Evolutionary conservation across 371 early-diverging fungal species (phyloP), one percentile per base, ranked within the genome.

Genomic region (Coemansia sp.): DNA sequence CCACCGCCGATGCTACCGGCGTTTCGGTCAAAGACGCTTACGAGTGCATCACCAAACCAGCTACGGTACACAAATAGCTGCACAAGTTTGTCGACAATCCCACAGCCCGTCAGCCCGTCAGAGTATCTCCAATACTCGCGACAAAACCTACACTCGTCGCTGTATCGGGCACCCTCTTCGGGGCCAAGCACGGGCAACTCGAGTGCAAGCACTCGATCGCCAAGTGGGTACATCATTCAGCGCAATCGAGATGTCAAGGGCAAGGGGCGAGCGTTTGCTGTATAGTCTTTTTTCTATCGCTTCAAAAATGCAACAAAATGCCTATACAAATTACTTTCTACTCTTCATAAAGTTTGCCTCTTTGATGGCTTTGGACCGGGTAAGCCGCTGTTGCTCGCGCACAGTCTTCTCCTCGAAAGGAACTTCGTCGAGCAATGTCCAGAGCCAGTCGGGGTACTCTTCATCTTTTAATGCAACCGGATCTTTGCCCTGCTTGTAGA

Each of bases 361-460:
- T 79, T 88, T 89, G 75, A 90, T 90, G 47, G 79, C 81, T 27
- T 87, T 84, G 64, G 88, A 84, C 66, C 87, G 86, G 63, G 83
- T 80, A 65, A 84, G 81, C 75, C 88, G 84, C 76, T 88, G 90
- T 62, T 81, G 84, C 78, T 84, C 84, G 66, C 83, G 83, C 68
- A 85, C 85, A 52, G 71, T 22, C 31, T 83, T 83, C 72, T 85
- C 71, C 53, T 73, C 81, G 3, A 72, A 76, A 63, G 77, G 84
- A 71, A 72, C 82, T 65, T 77, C 82, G 62, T 93, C 90, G 57
- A 90, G 80, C 61, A 95, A 81, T 27, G 86, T 87, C 95, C 95
- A 96, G 21, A 96, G 85, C 95, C 95, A 95, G 4, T 84, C 88
- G 22, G 95, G 96, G 71, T 96, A 96, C 77, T 91, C 91, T 1